A percentile compares a stretch with the other conserved stretches of the same genome.
Conservation (phyloP, 805 yeast species). For the Nakazawaea ambrosiae region DNA sequence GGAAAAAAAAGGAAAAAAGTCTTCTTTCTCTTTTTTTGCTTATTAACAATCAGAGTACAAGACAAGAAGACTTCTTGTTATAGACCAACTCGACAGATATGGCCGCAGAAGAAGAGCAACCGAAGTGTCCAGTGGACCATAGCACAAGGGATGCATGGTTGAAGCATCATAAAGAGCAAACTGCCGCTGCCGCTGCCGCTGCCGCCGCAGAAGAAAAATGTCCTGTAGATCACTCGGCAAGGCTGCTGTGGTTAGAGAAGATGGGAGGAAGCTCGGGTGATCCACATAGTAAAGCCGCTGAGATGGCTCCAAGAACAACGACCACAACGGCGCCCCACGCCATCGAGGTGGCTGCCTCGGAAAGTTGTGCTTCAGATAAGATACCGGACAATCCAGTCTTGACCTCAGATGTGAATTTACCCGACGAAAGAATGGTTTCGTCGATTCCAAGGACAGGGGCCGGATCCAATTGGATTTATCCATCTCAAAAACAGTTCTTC, state of each 20-base stretch:
- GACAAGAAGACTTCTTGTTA: too few relatives aligned
- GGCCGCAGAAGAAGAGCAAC: slow-evolving; percentile 6
- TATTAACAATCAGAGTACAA: too few relatives aligned
- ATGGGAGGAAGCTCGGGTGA: slow-evolving; percentile 4
- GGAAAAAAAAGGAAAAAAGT: too few relatives aligned
- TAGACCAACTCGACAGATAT: too few relatives aligned
- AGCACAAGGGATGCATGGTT: slow-evolving; percentile 53
- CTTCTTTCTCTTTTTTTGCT: too few relatives aligned
- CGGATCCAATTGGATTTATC: slow-evolving; percentile 81
- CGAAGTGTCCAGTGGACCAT: slow-evolving; percentile 62
- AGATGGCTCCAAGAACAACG: too few relatives aligned
- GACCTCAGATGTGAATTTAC: slow-evolving; percentile 35
- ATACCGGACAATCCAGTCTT: slow-evolving; percentile 28
- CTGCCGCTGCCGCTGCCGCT: too few relatives aligned
- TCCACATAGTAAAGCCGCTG: background rate
- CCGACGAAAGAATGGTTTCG: slow-evolving; percentile 70
- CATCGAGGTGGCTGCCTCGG: slow-evolving; percentile 27
- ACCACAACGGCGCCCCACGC: slow-evolving; percentile 28
- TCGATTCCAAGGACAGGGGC: slow-evolving; percentile 77
- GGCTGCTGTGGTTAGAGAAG: slow-evolving; percentile 45
- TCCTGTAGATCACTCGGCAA: slow-evolving; percentile 63
- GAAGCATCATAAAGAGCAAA: background rate
- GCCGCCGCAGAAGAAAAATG: slow-evolving; percentile 28
- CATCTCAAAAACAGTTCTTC: slow-evolving; percentile 89
- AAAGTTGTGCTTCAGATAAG: slow-evolving; percentile 37